phyloP scores from a whole-genome alignment of 2,329 filamentous ascomycete genomes.

The Diplodia seriata region DNA sequence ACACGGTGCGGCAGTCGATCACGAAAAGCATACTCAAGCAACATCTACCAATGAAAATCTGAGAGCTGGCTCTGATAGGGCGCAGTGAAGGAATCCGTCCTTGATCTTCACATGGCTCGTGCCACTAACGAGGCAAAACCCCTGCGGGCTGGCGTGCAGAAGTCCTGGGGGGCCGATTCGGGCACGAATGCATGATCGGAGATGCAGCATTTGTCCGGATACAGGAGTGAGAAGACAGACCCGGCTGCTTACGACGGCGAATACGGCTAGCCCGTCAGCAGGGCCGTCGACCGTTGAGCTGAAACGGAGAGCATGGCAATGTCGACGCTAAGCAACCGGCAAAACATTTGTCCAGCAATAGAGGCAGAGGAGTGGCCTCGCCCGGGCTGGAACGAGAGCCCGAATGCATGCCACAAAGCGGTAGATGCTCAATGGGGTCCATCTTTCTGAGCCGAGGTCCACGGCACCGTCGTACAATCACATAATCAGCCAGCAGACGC shows the following conservation, averaged over 20 bases:
- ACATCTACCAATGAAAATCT: neutral
- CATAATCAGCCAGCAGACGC: conserved; percentile 14
- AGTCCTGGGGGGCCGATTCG: conserved; percentile 7
- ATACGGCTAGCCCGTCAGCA: neutral
- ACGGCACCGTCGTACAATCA: neutral
- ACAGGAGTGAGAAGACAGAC: neutral
- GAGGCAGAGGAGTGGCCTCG: neutral
- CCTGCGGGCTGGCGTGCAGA: neutral
- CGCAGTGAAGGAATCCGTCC: neutral
- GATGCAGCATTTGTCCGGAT: conserved; percentile 6
- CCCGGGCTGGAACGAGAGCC: neutral
- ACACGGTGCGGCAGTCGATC: no score
- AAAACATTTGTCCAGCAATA: conserved; percentile 20
- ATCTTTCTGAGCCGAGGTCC: neutral
- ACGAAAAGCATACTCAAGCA: neutral
- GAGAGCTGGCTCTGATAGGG: neutral
- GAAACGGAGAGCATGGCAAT: neutral
- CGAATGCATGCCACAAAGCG: neutral
- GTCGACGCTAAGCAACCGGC: neutral
- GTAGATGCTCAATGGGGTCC: neutral
- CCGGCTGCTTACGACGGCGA: neutral
- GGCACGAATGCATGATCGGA: conserved; percentile 15
- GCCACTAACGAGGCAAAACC: neutral
- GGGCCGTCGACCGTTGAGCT: neutral
- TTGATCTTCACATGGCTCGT: neutral